Conservation (phyloP, 192 early-diverging fungal species). For the Phycomyces blakesleeanus region DNA sequence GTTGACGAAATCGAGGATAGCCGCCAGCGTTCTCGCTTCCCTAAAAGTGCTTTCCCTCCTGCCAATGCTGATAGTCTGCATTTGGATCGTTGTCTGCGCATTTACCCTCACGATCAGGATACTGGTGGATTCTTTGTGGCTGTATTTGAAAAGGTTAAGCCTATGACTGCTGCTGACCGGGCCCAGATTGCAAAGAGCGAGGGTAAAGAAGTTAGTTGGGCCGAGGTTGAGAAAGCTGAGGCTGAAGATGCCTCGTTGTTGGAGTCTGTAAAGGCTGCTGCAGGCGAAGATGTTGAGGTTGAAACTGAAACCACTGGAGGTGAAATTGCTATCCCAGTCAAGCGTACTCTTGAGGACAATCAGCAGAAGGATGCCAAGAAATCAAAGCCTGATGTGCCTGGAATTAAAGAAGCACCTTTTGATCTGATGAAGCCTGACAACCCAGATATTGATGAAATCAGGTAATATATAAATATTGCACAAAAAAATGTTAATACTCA, state of each 20-base stretch:
- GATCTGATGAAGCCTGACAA: slow-evolving; percentile 65
- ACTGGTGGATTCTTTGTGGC: slow-evolving; percentile 99
- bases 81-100: slow-evolving; percentile 77
- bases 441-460: slow-evolving; percentile 51
- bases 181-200: slow-evolving; percentile 19
- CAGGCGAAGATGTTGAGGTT: slow-evolving; percentile 16
- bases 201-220: slow-evolving; percentile 25
- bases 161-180: slow-evolving; percentile 56
- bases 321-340: slow-evolving; percentile 16
- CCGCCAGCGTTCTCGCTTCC: slow-evolving; percentile 44
- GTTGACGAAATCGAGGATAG: slow-evolving; percentile 42
- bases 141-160: slow-evolving; percentile 84
- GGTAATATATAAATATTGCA: slow-evolving; percentile 15
- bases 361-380: slow-evolving; percentile 28
- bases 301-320: not conserved
- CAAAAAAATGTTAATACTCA: too few relatives aligned
- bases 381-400: slow-evolving; percentile 40
- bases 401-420: slow-evolving; percentile 81
- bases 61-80: slow-evolving; percentile 46
- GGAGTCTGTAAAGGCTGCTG: not conserved
- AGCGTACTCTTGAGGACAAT: slow-evolving; percentile 11
- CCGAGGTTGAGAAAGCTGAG: slow-evolving; percentile 7
- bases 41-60: slow-evolving; percentile 59
- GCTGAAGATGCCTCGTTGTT: slow-evolving; percentile 4
- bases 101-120: slow-evolving; percentile 92